Percentiles rank a stretch among this genome's conserved stretches.
phyloP scores from a whole-genome alignment of 352 stramenopile species.

The Globisporangium paddicum region DNA sequence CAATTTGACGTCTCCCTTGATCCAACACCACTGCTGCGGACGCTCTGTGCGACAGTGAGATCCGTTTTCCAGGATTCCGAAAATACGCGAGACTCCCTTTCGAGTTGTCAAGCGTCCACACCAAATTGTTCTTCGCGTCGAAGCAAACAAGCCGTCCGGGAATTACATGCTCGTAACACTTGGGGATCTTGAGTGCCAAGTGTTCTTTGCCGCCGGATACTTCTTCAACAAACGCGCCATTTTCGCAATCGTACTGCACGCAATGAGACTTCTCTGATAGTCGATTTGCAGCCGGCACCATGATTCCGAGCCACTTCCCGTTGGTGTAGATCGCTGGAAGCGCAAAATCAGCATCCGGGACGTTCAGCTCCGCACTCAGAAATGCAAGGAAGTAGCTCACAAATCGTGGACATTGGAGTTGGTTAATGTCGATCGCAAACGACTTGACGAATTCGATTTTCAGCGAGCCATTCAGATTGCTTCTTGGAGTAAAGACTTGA shows the following conservation, averaged over 20 bases:
- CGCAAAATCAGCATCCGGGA: conserved; percentile 14
- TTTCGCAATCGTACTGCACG: conserved; percentile 50
- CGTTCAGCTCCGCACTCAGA: conserved; percentile 24
- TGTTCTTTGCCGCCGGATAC: background rate
- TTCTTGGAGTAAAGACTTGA: conserved; percentile 27
- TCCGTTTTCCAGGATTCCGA: conserved; percentile 36
- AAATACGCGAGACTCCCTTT: conserved; percentile 30
- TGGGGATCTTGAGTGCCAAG: background rate
- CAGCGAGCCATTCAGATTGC: conserved; percentile 3
- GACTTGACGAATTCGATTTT: conserved; percentile 17
- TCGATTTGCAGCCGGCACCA: conserved; percentile 17
- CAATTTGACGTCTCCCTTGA: background rate
- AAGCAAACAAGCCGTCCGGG: conserved; percentile 36
- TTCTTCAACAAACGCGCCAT: conserved; percentile 3
- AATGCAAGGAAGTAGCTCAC: conserved; percentile 34
- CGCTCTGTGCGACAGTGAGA: conserved; percentile 31
- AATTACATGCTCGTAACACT: conserved; percentile 24
- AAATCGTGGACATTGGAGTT: conserved; percentile 28
- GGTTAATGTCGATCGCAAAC: conserved; percentile 37
- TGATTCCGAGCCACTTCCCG: conserved; percentile 25
- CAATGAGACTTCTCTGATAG: conserved; percentile 25
- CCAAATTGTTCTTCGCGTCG: conserved; percentile 40
- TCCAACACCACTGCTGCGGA: conserved; percentile 4
- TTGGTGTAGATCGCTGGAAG: conserved; percentile 40
- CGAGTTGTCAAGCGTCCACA: conserved; percentile 32